phyloP scores from a whole-genome alignment of 2,329 filamentous ascomycete species.

The Phialophora verrucosa region DNA sequence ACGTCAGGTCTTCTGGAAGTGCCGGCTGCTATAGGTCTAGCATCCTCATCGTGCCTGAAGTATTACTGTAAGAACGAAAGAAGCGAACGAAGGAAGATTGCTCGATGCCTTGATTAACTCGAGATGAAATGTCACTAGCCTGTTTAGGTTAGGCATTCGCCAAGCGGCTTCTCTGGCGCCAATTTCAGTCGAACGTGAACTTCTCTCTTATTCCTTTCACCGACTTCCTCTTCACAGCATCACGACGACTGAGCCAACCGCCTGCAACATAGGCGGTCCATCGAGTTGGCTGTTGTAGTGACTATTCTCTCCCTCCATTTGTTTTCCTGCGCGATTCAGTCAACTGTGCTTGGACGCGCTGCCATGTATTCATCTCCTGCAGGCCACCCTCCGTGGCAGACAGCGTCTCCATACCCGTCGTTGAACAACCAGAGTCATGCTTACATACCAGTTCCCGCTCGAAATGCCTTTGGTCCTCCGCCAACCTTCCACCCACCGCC shows the following conservation, averaged over 20 bases:
- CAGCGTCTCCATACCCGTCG: slow-evolving; percentile 31
- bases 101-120: slow-evolving; percentile 1
- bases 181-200: background rate
- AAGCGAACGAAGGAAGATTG: background rate
- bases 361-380: slow-evolving; percentile 39
- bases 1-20: background rate
- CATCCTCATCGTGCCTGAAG: background rate
- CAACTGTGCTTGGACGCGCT: slow-evolving; percentile 10
- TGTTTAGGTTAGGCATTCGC: slow-evolving; percentile 14
- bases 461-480: slow-evolving; percentile 61
- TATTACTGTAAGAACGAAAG: background rate
- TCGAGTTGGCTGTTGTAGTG: slow-evolving; percentile 9
- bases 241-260: background rate
- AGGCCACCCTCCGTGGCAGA: slow-evolving; percentile 36
- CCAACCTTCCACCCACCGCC: slow-evolving; percentile 35
- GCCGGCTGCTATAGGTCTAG: slow-evolving; percentile 9
- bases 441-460: slow-evolving; percentile 67
- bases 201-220: slow-evolving; percentile 12
- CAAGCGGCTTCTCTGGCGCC: slow-evolving; percentile 5
- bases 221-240: slow-evolving; percentile 10
- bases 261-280: background rate
- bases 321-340: slow-evolving; percentile 11
- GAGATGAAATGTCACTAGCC: background rate
- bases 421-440: slow-evolving; percentile 54
- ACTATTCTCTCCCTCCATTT: background rate